phyloP scores from a whole-genome alignment of 345 rosid species.

The Abelmoschus esculentus region DNA sequence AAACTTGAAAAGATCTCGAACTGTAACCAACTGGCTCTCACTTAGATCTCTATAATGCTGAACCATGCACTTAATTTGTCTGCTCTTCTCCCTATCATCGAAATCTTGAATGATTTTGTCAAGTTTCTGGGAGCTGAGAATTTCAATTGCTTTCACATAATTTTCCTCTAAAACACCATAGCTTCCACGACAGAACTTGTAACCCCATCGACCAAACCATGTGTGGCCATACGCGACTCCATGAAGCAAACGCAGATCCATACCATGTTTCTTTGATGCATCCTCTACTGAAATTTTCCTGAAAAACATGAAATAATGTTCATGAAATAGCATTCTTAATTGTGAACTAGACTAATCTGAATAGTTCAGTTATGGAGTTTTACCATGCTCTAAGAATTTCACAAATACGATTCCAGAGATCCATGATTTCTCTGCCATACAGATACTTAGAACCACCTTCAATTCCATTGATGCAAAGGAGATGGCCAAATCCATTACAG shows the following conservation, averaged over 20 bases:
- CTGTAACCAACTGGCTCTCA: slow-evolving; percentile 49
- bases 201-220: slow-evolving; percentile 93
- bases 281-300: slow-evolving; percentile 76
- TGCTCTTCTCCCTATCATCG: slow-evolving; percentile 15
- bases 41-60: slow-evolving; percentile 49
- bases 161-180: slow-evolving; percentile 60
- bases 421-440: slow-evolving; percentile 66
- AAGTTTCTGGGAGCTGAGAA: slow-evolving; percentile 52
- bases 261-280: slow-evolving; percentile 49
- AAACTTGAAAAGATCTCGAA: slow-evolving; percentile 63
- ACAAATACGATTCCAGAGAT: slow-evolving; percentile 83
- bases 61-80: slow-evolving; percentile 41
- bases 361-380: neutral
- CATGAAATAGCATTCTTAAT: neutral
- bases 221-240: slow-evolving; percentile 85
- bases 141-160: slow-evolving; percentile 53
- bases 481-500: slow-evolving; percentile 75
- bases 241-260: slow-evolving; percentile 69
- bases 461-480: slow-evolving; percentile 67
- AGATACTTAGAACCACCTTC: slow-evolving; percentile 72
- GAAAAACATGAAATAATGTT: neutral
- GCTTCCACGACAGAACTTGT: slow-evolving; percentile 64
- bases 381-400: slow-evolving; percentile 51
- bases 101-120: slow-evolving; percentile 43
- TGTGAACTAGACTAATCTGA: neutral